Evolutionary conservation across 2,329 filamentous ascomycete species (phyloP).

Genomic region (Clarireedia paspali): DNA sequence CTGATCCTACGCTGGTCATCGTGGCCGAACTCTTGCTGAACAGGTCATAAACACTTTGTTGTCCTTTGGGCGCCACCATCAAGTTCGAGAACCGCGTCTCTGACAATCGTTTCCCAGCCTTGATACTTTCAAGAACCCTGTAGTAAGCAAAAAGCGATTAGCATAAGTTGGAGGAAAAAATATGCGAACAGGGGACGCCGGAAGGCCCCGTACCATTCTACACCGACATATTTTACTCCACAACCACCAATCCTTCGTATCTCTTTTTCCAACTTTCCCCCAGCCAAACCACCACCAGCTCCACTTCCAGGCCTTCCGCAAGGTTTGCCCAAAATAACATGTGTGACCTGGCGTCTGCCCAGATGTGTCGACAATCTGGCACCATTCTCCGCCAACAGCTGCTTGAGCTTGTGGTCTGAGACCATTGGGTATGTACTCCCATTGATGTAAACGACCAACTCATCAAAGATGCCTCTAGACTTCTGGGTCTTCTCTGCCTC

Average conservation of each 20-base stretch:
- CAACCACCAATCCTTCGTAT: slow-evolving; percentile 59
- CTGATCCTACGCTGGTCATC: slow-evolving; percentile 6
- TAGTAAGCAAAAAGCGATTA: slow-evolving; percentile 2
- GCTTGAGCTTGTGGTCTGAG: slow-evolving; percentile 81
- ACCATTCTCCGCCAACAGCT: slow-evolving; percentile 66
- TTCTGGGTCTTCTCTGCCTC: slow-evolving; percentile 28
- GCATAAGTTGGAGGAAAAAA: neutral
- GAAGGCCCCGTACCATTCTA: slow-evolving; percentile 57
- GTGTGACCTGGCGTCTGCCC: slow-evolving; percentile 68
- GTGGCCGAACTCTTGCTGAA: slow-evolving; percentile 29
- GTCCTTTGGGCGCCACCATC: slow-evolving; percentile 52
- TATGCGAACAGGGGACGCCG: slow-evolving; percentile 5
- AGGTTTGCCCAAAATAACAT: slow-evolving; percentile 70
- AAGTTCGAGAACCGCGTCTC: slow-evolving; percentile 65
- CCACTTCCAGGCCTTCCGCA: slow-evolving; percentile 38
- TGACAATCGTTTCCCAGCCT: slow-evolving; percentile 62
- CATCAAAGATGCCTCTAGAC: slow-evolving; percentile 50
- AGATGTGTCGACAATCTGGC: slow-evolving; percentile 64
- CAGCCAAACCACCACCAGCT: slow-evolving; percentile 68
- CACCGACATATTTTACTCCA: slow-evolving; percentile 69
- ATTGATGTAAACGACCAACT: slow-evolving; percentile 76
- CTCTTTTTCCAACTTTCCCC: slow-evolving; percentile 74
- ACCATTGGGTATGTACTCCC: slow-evolving; percentile 75
- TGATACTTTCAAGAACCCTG: slow-evolving; percentile 79
- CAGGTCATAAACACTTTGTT: slow-evolving; percentile 55